phyloP scores from a whole-genome alignment of 495 filamentous ascomycete genomes.

The Aspergillus saccharolyticus region DNA sequence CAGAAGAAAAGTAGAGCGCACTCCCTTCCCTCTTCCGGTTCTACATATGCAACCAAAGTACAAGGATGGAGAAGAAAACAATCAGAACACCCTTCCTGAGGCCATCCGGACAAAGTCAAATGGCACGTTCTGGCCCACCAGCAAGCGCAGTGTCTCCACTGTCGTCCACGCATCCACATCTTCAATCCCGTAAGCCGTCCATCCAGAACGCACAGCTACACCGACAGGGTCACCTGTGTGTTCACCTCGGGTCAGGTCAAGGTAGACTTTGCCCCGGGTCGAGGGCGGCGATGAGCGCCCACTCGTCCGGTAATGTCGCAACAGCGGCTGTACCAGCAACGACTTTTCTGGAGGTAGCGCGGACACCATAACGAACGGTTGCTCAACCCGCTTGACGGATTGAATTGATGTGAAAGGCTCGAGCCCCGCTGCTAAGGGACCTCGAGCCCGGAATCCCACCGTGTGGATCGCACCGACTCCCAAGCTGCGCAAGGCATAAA shows the following conservation, averaged over 20 bases:
- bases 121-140: constrained; percentile 80
- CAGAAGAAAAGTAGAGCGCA: background rate
- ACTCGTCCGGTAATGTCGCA: constrained; percentile 55
- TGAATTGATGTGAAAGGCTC: constrained; percentile 78
- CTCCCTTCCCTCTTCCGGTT: too few species aligned
- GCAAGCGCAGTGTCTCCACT: constrained; percentile 68
- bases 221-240: constrained; percentile 63
- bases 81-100: constrained; percentile 61
- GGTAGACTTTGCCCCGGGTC: constrained; percentile 68
- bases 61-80: constrained; percentile 3
- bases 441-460: constrained; percentile 70
- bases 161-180: constrained; percentile 79
- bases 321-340: constrained; percentile 69
- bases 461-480: constrained; percentile 75
- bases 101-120: constrained; percentile 82
- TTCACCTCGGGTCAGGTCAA: constrained; percentile 68
- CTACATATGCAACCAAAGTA: background rate
- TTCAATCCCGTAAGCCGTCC: constrained; percentile 71
- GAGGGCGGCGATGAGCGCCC: constrained; percentile 40
- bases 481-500: constrained; percentile 73
- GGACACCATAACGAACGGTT: constrained; percentile 76
- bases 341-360: constrained; percentile 74
- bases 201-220: constrained; percentile 64
- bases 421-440: constrained; percentile 55
- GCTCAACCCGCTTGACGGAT: constrained; percentile 65